These are phyloP conservation scores for Blepharisma undulans DNA, from an alignment of 169 alveolate species.

Conservation along the genomic window DNA sequence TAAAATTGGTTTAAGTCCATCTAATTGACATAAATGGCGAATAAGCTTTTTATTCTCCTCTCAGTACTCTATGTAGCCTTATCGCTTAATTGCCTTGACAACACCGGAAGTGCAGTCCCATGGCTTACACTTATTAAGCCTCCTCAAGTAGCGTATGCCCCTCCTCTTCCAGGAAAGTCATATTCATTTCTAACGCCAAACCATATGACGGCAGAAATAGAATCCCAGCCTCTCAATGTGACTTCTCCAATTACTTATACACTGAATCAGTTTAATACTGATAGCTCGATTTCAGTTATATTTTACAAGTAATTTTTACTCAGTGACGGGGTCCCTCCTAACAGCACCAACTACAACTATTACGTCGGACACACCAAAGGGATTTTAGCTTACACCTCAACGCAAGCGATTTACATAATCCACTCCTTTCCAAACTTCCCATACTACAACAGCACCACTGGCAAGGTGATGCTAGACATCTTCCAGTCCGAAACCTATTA, in stretches of 20 bases:
- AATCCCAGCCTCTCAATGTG: neutral
- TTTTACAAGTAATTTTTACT: neutral
- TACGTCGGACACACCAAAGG: constrained; percentile 5
- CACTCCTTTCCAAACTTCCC: constrained; percentile 27
- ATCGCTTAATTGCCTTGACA: constrained; percentile 24
- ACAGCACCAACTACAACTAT: neutral
- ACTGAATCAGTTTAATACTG: neutral
- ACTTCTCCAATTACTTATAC: neutral
- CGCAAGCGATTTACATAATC: constrained; percentile 21
- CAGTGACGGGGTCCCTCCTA: neutral
- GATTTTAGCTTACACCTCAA: constrained; percentile 16
- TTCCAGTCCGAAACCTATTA: neutral
- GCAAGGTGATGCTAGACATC: neutral
- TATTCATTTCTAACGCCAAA: neutral
- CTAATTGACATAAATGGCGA: neutral
- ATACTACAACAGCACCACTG: neutral
- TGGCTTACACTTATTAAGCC: neutral
- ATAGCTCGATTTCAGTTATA: neutral
- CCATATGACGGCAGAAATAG: neutral
- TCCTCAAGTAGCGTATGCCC: constrained; percentile 21
- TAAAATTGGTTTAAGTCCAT: neutral
- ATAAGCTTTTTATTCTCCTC: neutral
- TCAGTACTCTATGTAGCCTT: neutral
- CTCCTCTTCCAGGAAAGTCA: constrained; percentile 16
- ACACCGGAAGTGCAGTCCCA: constrained; percentile 3